phyloP scores from a whole-genome alignment of 371 early-diverging fungal species.

The Rhizopus delemar region DNA sequence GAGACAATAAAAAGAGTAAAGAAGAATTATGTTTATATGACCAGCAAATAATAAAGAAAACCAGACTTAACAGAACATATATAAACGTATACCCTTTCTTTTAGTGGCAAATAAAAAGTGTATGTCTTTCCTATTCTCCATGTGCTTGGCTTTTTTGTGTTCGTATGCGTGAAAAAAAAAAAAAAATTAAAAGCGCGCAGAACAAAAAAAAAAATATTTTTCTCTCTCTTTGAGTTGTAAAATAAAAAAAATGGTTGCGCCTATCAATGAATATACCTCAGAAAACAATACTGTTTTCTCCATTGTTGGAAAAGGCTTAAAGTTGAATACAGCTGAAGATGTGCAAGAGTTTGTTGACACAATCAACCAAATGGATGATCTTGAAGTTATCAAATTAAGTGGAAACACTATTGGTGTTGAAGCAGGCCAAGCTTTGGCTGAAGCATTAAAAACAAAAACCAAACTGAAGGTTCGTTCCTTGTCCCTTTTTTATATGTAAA shows the following conservation, averaged over 20 bases:
- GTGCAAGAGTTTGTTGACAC: conserved; percentile 74
- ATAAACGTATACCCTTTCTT: too few species aligned
- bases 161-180: background rate
- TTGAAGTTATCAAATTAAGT: conserved; percentile 77
- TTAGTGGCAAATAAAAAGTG: too few species aligned
- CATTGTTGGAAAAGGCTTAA: conserved; percentile 70
- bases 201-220: conserved; percentile 2
- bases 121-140: background rate
- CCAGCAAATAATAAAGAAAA: too few species aligned
- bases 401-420: conserved; percentile 96
- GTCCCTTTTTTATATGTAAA: too few species aligned
- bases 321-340: conserved; percentile 84
- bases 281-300: conserved; percentile 58
- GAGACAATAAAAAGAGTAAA: conserved; percentile 25
- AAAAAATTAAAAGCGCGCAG: conserved; percentile 6
- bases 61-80: too few species aligned
- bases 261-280: conserved; percentile 43
- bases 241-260: conserved; percentile 29
- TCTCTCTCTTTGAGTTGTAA: background rate
- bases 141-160: conserved; percentile 1
- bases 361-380: conserved; percentile 62
- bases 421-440: conserved; percentile 82
- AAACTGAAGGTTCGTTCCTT: conserved; percentile 63
- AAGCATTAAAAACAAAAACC: conserved; percentile 67
- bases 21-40: background rate